Evolutionary conservation across 257 asterid species (phyloP).

Genomic region (Cruciata laevipes): DNA sequence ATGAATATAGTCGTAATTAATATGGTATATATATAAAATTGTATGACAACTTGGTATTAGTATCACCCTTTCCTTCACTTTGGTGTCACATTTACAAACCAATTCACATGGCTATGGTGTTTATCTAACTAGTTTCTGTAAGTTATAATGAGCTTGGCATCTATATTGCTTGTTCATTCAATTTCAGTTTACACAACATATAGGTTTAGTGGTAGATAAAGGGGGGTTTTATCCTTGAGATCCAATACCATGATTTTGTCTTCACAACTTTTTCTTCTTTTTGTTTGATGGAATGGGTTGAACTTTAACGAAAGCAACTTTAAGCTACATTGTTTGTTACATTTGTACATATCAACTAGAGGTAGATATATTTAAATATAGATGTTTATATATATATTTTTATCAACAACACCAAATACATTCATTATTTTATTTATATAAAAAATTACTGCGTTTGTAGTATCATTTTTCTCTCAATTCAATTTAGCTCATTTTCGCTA

Average conservation of each 20-base stretch:
- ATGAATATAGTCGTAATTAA: too few relatives aligned
- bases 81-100: not conserved
- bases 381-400: too few relatives aligned
- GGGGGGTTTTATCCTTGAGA: not conserved
- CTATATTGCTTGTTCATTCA: not conserved
- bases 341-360: not conserved
- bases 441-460: too few relatives aligned
- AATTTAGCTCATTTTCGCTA: too few relatives aligned
- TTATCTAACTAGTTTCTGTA: not conserved
- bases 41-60: not conserved
- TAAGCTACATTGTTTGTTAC: not conserved
- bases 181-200: too few relatives aligned
- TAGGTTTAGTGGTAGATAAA: too few relatives aligned
- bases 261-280: not conserved
- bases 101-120: conserved; percentile 8
- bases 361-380: too few relatives aligned
- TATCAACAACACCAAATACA: too few relatives aligned
- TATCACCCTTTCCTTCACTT: conserved; percentile 6
- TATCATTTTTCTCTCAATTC: too few relatives aligned
- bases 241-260: conserved; percentile 2
- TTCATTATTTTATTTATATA: too few relatives aligned
- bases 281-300: not conserved
- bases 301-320: not conserved
- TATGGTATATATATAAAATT: too few relatives aligned
- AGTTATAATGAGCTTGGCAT: not conserved